phyloP scores from a whole-genome alignment of 177 flowering plant species.

The Tripterygium wilfordii region DNA sequence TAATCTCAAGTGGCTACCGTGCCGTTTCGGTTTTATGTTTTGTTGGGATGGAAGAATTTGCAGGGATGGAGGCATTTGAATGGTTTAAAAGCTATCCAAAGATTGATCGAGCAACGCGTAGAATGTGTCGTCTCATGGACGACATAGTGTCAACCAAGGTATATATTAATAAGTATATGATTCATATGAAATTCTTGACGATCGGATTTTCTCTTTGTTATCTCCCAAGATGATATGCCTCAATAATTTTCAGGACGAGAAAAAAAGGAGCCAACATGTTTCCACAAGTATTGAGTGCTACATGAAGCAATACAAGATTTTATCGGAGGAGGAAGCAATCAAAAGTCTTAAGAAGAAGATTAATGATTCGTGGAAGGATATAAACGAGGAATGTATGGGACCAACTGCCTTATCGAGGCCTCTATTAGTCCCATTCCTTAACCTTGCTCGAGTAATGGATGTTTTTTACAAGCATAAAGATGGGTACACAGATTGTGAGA shows the following conservation, averaged over 20 bases:
- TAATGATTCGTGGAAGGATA: neutral
- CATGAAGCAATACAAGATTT: conserved; percentile 25
- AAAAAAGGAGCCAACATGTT: conserved; percentile 22
- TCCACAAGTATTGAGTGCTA: conserved; percentile 26
- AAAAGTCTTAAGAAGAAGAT: neutral
- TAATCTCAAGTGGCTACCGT: neutral
- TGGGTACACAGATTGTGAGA: too few relatives aligned
- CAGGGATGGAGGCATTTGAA: neutral
- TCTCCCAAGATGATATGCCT: neutral
- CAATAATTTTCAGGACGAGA: conserved; percentile 4
- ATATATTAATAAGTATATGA: neutral
- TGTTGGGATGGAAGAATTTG: conserved; percentile 18
- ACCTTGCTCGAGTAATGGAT: too few relatives aligned
- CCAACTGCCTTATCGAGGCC: neutral
- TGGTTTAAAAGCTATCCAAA: neutral
- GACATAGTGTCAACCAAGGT: conserved; percentile 1
- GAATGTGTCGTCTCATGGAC: neutral
- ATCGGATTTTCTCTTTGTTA: too few relatives aligned
- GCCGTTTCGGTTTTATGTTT: neutral
- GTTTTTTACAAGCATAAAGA: too few relatives aligned
- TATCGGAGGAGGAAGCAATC: neutral
- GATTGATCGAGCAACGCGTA: neutral
- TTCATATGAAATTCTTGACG: too few relatives aligned
- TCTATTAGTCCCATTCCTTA: too few relatives aligned
- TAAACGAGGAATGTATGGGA: neutral